phyloP scores from a whole-genome alignment of 768 basidiomycete genomes.

The Lactarius evosmus region DNA sequence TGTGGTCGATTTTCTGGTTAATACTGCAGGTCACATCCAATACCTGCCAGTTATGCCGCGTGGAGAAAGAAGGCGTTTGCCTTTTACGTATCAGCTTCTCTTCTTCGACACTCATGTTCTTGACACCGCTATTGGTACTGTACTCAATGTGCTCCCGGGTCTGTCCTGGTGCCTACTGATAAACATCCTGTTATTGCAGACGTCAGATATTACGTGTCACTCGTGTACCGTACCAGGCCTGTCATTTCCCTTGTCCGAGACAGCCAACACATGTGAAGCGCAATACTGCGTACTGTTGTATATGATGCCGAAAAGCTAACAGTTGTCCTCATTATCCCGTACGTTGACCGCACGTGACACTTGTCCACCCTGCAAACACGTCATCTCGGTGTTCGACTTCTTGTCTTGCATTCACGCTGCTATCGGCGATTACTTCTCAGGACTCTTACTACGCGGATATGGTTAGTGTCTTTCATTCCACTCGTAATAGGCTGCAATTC shows the following conservation, averaged over 20 bases:
- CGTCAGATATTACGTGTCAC: not conserved
- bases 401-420: not conserved
- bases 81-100: not conserved
- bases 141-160: not conserved
- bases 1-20: no score
- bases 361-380: conserved; percentile 44
- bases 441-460: conserved; percentile 59
- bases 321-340: conserved; percentile 51
- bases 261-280: not conserved
- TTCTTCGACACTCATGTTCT: no score
- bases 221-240: not conserved
- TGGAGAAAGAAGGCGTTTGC: not conserved
- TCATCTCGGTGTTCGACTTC: conserved; percentile 32
- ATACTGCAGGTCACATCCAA: no score
- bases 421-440: conserved; percentile 40
- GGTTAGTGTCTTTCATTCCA: not conserved
- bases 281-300: conserved; percentile 35
- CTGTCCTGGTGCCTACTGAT: not conserved
- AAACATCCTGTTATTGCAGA: not conserved
- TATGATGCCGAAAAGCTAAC: conserved; percentile 44
- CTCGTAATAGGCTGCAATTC: conserved; percentile 8
- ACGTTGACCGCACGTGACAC: conserved; percentile 53
- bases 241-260: not conserved
- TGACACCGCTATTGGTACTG: not conserved
- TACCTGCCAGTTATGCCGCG: no score